phyloP scores from a whole-genome alignment of 2,329 filamentous ascomycete genomes.

The Cladobotryum protrusum region DNA sequence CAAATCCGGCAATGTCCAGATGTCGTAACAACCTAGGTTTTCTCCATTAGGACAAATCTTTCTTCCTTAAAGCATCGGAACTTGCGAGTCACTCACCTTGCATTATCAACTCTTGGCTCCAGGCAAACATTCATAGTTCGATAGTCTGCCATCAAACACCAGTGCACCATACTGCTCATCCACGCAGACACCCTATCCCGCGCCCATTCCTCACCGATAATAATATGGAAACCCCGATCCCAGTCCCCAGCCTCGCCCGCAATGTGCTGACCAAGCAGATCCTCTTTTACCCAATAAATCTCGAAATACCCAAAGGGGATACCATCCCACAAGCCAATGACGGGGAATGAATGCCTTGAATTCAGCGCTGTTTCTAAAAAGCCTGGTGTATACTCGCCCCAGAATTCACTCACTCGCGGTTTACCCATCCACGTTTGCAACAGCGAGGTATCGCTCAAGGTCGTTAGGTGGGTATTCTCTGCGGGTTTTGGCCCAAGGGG shows the following conservation, averaged over 20 bases:
- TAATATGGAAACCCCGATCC: conserved; percentile 80
- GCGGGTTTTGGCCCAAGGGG: conserved; percentile 41
- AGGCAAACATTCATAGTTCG: conserved; percentile 78
- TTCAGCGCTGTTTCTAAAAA: conserved; percentile 64
- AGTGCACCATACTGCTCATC: conserved; percentile 83
- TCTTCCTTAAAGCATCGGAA: too few species aligned
- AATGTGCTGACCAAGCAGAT: conserved; percentile 65
- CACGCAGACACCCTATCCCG: conserved; percentile 75
- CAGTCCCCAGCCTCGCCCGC: conserved; percentile 65
- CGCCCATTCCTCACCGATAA: conserved; percentile 90
- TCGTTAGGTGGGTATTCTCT: conserved; percentile 35
- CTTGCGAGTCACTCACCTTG: conserved; percentile 53
- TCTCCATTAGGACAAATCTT: too few species aligned
- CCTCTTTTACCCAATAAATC: conserved; percentile 97
- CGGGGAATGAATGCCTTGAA: conserved; percentile 75
- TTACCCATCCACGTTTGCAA: conserved; percentile 86
- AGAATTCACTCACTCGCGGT: conserved; percentile 76
- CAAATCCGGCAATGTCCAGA: conserved; percentile 69
- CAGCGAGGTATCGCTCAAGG: conserved; percentile 50
- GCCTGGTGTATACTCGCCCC: conserved; percentile 61
- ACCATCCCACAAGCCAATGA: conserved; percentile 89
- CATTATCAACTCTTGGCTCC: conserved; percentile 88
- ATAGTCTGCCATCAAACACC: conserved; percentile 68
- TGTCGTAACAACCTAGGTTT: conserved; percentile 41
- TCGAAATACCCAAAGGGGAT: conserved; percentile 97